Evolutionary conservation across 2,329 filamentous ascomycete genomes (phyloP), one percentile per base, ranked within the genome.

Genomic region (Diaporthe sp.): DNA sequence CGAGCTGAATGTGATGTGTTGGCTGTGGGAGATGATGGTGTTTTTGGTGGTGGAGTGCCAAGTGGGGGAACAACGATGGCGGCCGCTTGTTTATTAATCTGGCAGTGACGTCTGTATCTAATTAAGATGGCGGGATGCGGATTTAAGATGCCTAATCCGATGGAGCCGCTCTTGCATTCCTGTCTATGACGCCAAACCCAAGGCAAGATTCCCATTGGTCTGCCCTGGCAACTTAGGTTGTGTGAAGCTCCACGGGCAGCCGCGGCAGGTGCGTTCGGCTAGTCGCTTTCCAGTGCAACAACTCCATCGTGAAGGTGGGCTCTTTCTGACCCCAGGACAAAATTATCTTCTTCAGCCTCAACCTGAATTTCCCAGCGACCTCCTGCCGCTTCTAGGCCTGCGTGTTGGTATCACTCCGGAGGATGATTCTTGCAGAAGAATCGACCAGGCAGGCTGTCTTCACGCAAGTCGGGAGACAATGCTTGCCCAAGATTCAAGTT

Each of bases 131-230:
- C 39, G 60, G 60, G 42, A 37, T 39, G 46, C 65, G 46, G 65
- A 53, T 28, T 39, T 68, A 53, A 25, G 31, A 22, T 28, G 46
- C 31, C 31, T 39, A 39, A 68, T 68, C 44, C 61, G 61, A 65
- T 65, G 25, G 44, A 53, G 34, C 28, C 57, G 37, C 7, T 62
- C 17, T 62, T 44, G 39, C 13, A 2, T 31, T 42, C 13, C 42
- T 70, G 34, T 70, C 65, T 70, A 70, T 70, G 65, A 70, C 65
- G 65, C 46, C 46, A 70, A 42, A 70, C 13, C 31, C 17, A 42
- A 13, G 49, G 34, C n/a, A 42, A 55, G 34, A 28, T 28, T 31
- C n/a, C 65, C 17, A 42, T 70, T 70, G 46, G 46, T 9, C 39
- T 68, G 22, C 6, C 22, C 31, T 13, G 9, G 46, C 31, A 53